phyloP scores from a whole-genome alignment of 2,329 filamentous ascomycete genomes.

The Aspergillus hortae region DNA sequence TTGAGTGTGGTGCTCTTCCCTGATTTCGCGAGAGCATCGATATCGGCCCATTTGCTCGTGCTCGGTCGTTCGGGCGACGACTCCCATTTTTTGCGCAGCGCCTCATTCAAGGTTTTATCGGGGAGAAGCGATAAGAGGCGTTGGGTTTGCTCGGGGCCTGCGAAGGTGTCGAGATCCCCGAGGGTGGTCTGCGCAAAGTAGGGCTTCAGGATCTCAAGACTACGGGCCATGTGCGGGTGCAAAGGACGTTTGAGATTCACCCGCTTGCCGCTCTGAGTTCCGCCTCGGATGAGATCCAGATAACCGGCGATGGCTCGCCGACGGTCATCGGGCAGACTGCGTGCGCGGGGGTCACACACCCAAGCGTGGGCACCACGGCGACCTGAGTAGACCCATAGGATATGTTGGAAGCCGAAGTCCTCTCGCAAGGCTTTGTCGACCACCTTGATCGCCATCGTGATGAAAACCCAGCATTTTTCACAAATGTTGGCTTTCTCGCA shows the following conservation, averaged over 20 bases:
- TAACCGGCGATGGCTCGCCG: slow-evolving; percentile 83
- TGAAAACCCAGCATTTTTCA: slow-evolving; percentile 91
- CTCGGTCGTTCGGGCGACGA: slow-evolving; percentile 74
- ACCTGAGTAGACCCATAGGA: slow-evolving; percentile 98
- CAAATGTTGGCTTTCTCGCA: slow-evolving; percentile 94
- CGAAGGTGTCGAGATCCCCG: slow-evolving; percentile 81
- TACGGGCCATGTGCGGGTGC: slow-evolving; percentile 84
- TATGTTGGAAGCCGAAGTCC: slow-evolving; percentile 95
- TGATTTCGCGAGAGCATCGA: slow-evolving; percentile 77
- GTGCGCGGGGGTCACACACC: slow-evolving; percentile 88
- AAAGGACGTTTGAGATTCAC: slow-evolving; percentile 80
- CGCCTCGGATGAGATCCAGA: slow-evolving; percentile 83
- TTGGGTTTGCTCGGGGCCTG: slow-evolving; percentile 64
- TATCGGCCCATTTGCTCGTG: slow-evolving; percentile 86
- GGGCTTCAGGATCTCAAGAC: slow-evolving; percentile 75
- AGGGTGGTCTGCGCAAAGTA: slow-evolving; percentile 85
- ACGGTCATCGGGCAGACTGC: slow-evolving; percentile 80
- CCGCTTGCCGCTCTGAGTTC: slow-evolving; percentile 79
- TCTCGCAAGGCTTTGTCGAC: slow-evolving; percentile 82
- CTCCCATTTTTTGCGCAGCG: slow-evolving; percentile 86
- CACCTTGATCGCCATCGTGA: slow-evolving; percentile 96
- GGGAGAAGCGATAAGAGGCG: slow-evolving; percentile 82
- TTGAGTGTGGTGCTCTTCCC: slow-evolving; percentile 72
- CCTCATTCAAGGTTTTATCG: slow-evolving; percentile 71
- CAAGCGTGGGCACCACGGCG: slow-evolving; percentile 95